phyloP scores from a whole-genome alignment of 768 basidiomycete genomes.

The Kwoniella dejecticola region DNA sequence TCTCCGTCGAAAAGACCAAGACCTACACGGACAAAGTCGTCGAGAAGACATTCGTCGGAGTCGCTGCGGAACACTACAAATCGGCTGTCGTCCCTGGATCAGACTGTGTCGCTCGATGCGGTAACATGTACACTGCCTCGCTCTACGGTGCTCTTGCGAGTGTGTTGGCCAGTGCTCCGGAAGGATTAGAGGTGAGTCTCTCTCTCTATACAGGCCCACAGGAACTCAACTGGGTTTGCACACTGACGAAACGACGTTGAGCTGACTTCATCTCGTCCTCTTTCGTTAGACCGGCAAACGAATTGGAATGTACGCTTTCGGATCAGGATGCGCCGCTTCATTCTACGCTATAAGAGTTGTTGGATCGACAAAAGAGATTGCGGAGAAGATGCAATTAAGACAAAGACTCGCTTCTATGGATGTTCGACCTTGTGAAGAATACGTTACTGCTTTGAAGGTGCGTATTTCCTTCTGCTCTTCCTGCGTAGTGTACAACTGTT shows the following conservation, averaged over 20 bases:
- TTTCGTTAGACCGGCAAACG: slow-evolving; percentile 65
- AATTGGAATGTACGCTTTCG: slow-evolving; percentile 93
- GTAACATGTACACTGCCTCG: slow-evolving; percentile 98
- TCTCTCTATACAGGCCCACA: too few species aligned
- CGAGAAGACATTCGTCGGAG: slow-evolving; percentile 88
- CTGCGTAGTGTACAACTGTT: background rate
- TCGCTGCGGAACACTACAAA: slow-evolving; percentile 73
- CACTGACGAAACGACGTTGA: background rate
- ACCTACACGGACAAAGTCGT: slow-evolving; percentile 90
- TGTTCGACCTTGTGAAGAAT: slow-evolving; percentile 88
- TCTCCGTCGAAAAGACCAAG: slow-evolving; percentile 65
- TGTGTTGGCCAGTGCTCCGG: slow-evolving; percentile 72
- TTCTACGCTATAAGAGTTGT: slow-evolving; percentile 87
- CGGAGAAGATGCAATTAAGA: slow-evolving; percentile 76
- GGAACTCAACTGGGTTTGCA: too few species aligned
- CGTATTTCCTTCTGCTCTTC: slow-evolving; percentile 27
- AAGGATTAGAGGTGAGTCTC: slow-evolving; percentile 59
- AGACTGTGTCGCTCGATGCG: slow-evolving; percentile 83
- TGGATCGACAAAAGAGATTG: slow-evolving; percentile 82
- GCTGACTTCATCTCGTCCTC: slow-evolving; percentile 12
- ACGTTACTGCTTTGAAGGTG: slow-evolving; percentile 71
- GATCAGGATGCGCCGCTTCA: slow-evolving; percentile 88
- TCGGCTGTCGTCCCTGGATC: slow-evolving; percentile 77
- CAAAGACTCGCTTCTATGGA: slow-evolving; percentile 79
- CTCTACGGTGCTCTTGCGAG: slow-evolving; percentile 93